Percentiles rank a stretch among this genome's conserved stretches.
Evolutionary conservation across 768 basidiomycete species (phyloP).

Genomic region (Phlebiopsis flavidoalba): DNA sequence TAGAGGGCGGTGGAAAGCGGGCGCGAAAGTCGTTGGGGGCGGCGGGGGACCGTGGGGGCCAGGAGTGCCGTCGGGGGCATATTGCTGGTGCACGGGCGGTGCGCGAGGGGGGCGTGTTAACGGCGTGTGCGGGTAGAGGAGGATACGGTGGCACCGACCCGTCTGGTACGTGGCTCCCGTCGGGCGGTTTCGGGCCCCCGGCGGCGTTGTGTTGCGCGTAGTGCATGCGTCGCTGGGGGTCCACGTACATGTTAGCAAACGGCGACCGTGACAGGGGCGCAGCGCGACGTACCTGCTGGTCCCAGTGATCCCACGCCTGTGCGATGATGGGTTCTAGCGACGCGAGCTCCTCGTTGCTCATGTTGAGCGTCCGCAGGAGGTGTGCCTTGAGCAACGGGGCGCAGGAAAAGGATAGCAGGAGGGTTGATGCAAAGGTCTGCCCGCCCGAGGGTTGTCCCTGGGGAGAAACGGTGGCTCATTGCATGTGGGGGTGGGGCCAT

Average conservation of each 20-base stretch:
- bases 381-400: constrained; percentile 72
- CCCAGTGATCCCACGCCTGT: constrained; percentile 85
- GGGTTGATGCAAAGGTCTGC: constrained; percentile 74
- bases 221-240: constrained; percentile 40
- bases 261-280: not conserved
- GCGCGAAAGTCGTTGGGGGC: constrained; percentile 54
- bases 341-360: constrained; percentile 76
- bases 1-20: constrained; percentile 58
- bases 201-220: constrained; percentile 30
- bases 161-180: constrained; percentile 17
- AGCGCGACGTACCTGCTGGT: constrained; percentile 55
- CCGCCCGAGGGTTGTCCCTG: constrained; percentile 52
- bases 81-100: constrained; percentile 23
- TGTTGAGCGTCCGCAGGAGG: constrained; percentile 61
- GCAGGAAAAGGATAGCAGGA: constrained; percentile 73
- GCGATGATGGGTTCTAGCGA: constrained; percentile 77
- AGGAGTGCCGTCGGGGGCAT: constrained; percentile 24
- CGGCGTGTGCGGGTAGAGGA: constrained; percentile 16
- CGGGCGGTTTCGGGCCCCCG: constrained; percentile 22
- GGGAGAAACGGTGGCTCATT: constrained; percentile 64
- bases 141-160: constrained; percentile 4
- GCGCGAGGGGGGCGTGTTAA: constrained; percentile 13
- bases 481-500: constrained; percentile 29
- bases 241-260: not conserved
- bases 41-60: constrained; percentile 22